Conservation (phyloP, 1,139 yeast species). For the Candida tetrigidarum region DNA sequence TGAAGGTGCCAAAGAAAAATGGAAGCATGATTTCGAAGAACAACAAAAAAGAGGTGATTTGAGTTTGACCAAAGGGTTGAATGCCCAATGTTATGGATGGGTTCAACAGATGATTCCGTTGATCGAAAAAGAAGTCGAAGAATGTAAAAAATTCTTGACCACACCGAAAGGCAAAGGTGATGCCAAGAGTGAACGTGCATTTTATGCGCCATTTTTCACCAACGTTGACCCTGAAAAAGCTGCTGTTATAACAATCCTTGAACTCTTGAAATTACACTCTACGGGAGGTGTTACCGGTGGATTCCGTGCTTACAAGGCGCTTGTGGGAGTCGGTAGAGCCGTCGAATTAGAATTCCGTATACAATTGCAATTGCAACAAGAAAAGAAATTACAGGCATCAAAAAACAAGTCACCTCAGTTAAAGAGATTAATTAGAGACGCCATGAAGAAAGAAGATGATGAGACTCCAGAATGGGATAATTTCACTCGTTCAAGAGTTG, state of each 20-base stretch:
- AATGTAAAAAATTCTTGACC: slow-evolving; percentile 44
- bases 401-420: slow-evolving; percentile 42
- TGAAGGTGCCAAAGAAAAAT: slow-evolving; percentile 84
- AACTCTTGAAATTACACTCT: slow-evolving; percentile 72
- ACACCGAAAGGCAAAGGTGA: slow-evolving; percentile 21
- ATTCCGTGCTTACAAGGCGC: slow-evolving; percentile 83
- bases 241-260: slow-evolving; percentile 84
- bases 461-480: slow-evolving; percentile 44
- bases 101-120: slow-evolving; percentile 69
- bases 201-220: slow-evolving; percentile 79
- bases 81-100: slow-evolving; percentile 83
- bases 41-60: slow-evolving; percentile 66
- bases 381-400: slow-evolving; percentile 49
- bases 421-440: slow-evolving; percentile 40
- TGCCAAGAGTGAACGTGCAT: slow-evolving; percentile 49
- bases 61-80: slow-evolving; percentile 61
- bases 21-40: slow-evolving; percentile 84
- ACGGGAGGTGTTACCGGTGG: slow-evolving; percentile 84
- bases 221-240: slow-evolving; percentile 78
- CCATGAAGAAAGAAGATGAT: slow-evolving; percentile 18
- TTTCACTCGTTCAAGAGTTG: slow-evolving; percentile 75
- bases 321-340: slow-evolving; percentile 80
- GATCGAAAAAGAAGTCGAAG: slow-evolving; percentile 64
- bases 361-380: slow-evolving; percentile 61
- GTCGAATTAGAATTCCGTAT: slow-evolving; percentile 84